A percentile compares a stretch with the other conserved stretches of the same genome.
Conservation (phyloP, 176 grass and related monocot species). For the Oropetium thomaeum region DNA sequence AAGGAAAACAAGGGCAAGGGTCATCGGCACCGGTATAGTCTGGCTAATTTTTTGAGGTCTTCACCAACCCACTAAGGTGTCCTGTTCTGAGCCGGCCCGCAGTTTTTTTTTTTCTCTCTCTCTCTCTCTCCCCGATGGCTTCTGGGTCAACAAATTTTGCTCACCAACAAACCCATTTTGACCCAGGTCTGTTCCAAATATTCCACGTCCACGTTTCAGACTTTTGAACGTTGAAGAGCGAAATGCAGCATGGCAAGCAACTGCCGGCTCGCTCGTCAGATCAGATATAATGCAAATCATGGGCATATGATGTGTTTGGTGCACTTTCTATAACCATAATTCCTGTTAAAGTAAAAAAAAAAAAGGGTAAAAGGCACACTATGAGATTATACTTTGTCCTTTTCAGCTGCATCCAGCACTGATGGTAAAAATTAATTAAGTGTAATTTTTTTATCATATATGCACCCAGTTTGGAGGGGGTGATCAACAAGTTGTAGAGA, state of each 20-base stretch:
- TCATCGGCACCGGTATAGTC: neutral
- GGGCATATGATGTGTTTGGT: neutral
- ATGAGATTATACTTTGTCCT: neutral
- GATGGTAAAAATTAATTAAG: too few relatives aligned
- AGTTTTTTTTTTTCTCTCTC: too few relatives aligned
- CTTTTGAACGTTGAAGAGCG: neutral
- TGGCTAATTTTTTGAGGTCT: neutral
- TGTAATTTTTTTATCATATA: neutral
- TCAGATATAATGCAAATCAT: neutral
- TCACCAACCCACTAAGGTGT: neutral
- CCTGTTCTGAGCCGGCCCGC: neutral
- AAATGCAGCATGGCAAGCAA: neutral
- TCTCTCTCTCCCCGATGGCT: neutral
- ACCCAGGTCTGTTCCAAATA: neutral
- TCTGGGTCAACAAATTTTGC: conserved; percentile 25
- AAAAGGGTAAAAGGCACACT: neutral
- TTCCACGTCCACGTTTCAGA: neutral
- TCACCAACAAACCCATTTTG: conserved; percentile 18
- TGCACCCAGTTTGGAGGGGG: neutral
- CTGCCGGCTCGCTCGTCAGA: neutral
- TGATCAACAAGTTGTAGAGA: neutral
- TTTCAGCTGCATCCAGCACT: neutral
- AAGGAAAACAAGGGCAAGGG: neutral
- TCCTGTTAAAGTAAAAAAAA: neutral
- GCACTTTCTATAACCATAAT: neutral